Evolutionary conservation across 78 protist genomes (phyloP).

Genomic region (Dictyostelium capitatum): DNA sequence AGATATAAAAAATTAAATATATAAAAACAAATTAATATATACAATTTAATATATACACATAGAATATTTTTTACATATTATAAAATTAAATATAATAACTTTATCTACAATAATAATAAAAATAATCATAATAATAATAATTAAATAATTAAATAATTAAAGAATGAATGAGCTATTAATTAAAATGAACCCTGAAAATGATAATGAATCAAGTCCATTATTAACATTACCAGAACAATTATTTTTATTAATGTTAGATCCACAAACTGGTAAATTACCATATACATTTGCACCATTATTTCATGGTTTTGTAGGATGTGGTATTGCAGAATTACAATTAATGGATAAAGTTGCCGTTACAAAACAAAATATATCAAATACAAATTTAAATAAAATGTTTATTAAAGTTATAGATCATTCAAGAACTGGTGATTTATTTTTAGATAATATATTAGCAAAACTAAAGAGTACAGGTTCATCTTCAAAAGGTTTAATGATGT

Average conservation of each 20-base stretch:
- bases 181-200: slow-evolving; percentile 26
- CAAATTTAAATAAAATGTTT: not conserved
- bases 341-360: slow-evolving; percentile 25
- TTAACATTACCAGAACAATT: slow-evolving; percentile 62
- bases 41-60: not conserved
- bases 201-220: not conserved
- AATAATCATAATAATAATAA: not conserved
- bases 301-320: slow-evolving; percentile 59
- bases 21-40: not conserved
- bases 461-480: no score
- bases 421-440: slow-evolving; percentile 11
- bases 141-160: not conserved
- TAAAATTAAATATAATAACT: not conserved
- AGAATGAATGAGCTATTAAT: slow-evolving; percentile 60
- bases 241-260: slow-evolving; percentile 43
- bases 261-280: slow-evolving; percentile 33
- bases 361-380: not conserved
- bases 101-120: not conserved
- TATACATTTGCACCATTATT: slow-evolving; percentile 37
- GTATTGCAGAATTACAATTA: slow-evolving; percentile 49
- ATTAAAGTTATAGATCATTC: slow-evolving; percentile 20
- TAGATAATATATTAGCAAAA: slow-evolving; percentile 15
- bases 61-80: no score
- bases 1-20: not conserved
- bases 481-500: slow-evolving; percentile 5